These are phyloP conservation scores for Starmerella scarabaei DNA, from an alignment of 805 yeast species.

Conservation along the genomic window DNA sequence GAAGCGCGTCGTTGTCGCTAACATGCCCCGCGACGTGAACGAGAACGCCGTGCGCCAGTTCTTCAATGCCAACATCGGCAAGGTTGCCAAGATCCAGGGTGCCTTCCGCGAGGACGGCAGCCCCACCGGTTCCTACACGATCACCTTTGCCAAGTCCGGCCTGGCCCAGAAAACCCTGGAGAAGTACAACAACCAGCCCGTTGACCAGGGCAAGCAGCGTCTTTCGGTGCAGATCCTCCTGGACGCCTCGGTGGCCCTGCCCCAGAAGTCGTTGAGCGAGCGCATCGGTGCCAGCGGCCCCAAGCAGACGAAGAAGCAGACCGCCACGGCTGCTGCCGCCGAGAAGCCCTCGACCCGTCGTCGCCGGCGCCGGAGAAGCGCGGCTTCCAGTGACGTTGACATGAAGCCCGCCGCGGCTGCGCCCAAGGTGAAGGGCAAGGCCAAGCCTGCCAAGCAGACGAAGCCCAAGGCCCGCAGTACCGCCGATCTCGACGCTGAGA, in stretches of 20 bases:
- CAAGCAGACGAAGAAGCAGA: constrained; percentile 1
- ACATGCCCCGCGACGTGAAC: constrained; percentile 33
- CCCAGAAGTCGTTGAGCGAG: constrained; percentile 11
- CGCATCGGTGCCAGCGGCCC: constrained; percentile 13
- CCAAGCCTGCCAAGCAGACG: constrained; percentile 19
- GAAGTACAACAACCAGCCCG: constrained; percentile 82
- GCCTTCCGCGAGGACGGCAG: constrained; percentile 78
- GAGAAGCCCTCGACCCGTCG: constrained; percentile 12
- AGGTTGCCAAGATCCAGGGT: constrained; percentile 56
- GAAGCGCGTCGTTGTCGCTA: constrained; percentile 73
- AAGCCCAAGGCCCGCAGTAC: constrained; percentile 55
- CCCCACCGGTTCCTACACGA: constrained; percentile 84
- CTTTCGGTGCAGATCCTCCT: constrained; percentile 70
- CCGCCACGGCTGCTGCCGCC: constrained; percentile 8
- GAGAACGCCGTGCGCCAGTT: constrained; percentile 45
- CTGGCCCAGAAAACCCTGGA: constrained; percentile 68
- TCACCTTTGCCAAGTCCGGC: constrained; percentile 55
- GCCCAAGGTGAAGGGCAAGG: constrained; percentile 18
- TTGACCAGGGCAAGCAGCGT: constrained; percentile 70
- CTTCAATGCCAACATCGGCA: constrained; percentile 77
- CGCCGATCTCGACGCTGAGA: constrained; percentile 93
- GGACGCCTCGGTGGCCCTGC: constrained; percentile 41
- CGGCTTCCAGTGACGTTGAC: constrained; percentile 5
- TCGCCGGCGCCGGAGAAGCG: constrained; percentile 7
- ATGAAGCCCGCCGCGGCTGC: constrained; percentile 13